Conservation (phyloP, 2,329 filamentous ascomycete species). For the Sclerotiophoma versabilis region DNA sequence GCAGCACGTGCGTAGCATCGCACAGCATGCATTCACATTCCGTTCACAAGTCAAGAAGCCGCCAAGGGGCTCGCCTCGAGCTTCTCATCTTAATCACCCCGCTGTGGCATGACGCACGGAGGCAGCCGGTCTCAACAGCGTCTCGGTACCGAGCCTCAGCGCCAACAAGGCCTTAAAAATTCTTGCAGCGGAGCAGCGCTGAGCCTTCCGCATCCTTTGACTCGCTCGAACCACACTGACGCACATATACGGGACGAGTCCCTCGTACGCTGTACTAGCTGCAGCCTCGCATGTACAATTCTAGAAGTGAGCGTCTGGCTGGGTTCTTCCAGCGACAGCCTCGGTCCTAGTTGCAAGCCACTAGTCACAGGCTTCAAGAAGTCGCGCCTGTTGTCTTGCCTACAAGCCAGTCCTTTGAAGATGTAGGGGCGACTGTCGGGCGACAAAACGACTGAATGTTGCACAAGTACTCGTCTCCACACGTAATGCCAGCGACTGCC, state of each 20-base stretch:
- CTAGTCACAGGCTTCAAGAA: neutral
- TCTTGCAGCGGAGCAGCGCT: conserved; percentile 19
- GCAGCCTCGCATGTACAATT: conserved; percentile 6
- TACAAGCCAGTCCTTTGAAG: no score
- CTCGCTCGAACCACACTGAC: conserved; percentile 17
- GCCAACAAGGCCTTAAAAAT: conserved; percentile 9
- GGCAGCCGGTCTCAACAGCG: conserved; percentile 24
- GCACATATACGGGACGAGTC: conserved; percentile 1
- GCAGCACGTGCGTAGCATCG: conserved; percentile 17
- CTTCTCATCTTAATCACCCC: conserved; percentile 22
- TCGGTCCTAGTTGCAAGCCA: neutral
- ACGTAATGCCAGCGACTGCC: neutral
- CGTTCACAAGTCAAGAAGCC: neutral
- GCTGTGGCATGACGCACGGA: conserved; percentile 23
- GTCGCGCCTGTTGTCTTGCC: no score
- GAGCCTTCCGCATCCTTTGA: conserved; percentile 10
- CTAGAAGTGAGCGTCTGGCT: neutral
- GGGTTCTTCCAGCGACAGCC: neutral
- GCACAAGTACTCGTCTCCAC: neutral
- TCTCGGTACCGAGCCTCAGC: conserved; percentile 22
- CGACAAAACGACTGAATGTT: neutral
- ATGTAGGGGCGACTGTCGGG: neutral
- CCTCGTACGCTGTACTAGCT: conserved; percentile 11
- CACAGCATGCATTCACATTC: conserved; percentile 13
- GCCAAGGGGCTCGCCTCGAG: conserved; percentile 20